Evolutionary conservation across 2,329 filamentous ascomycete genomes (phyloP), one percentile per base, ranked within the genome.

Genomic region (Stemphylium lycopersici): DNA sequence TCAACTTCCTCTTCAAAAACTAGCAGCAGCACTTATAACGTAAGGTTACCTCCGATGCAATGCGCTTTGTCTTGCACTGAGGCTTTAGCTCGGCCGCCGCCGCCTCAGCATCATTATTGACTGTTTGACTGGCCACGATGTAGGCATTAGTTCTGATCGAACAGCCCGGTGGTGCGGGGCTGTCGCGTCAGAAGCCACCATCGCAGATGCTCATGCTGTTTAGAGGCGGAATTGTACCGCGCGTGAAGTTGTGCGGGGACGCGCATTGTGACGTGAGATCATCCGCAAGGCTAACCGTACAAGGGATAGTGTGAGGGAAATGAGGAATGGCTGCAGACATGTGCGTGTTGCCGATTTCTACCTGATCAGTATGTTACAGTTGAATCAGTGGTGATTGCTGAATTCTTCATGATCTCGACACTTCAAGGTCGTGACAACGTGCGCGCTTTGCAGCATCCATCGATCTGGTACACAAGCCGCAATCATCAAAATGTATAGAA

Each of bases 31-130:
- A 60, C 57, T 58, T 58, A 54, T 62, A 59, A 12, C 10, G 32
- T 18, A 42, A 13, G 15, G 12, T 36, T 32, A 22, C 6, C 22
- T 42, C 34, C 36, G 26, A 22, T 44, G 36, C 42, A 29, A 45
- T 31, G 39, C 44, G 44, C 16, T 29, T 24, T 34, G 5, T 45
- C 47, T 32, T 32, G 16, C 8, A 33, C n/a, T 20, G n/a, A 18
- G 16, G 2, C 31, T 24, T 24, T 18, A 18, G 4, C 31, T 31
- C 4, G 24, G 26, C 24, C 20, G 26, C 13, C 6, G 11, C 32
- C 41, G 11, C 41, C 48, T 54, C 54, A 60, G 57, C 54, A 55
- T n/a, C 11, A 49, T 50, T 52, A 52, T 29, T 48, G 13, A 39
- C 16, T 15, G 22, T 26, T 41, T 50, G 29, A 62, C 52, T 60